Evolutionary conservation across 164 flowering plant species (phyloP).

Genomic region (Malania oleifera): DNA sequence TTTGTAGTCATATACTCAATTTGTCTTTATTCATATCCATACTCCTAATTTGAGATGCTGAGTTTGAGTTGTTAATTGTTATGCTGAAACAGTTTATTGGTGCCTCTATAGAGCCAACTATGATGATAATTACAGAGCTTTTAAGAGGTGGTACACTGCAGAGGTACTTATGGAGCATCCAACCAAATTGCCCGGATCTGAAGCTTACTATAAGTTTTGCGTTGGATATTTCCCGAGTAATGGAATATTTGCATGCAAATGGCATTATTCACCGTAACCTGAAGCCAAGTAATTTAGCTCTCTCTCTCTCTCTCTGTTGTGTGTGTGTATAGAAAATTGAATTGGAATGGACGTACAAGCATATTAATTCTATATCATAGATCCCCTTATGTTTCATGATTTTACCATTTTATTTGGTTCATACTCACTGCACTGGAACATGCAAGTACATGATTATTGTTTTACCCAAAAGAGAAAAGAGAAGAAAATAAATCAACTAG

Average conservation of each 20-base stretch:
- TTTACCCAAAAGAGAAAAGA: too few relatives aligned
- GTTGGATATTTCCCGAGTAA: neutral
- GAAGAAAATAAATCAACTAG: too few relatives aligned
- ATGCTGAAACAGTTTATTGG: neutral
- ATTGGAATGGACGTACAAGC: too few relatives aligned
- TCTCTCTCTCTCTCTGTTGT: too few relatives aligned
- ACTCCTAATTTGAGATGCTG: neutral
- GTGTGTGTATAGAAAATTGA: too few relatives aligned
- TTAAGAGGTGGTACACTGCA: slow-evolving; percentile 1
- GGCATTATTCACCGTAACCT: neutral
- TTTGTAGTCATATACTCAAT: too few relatives aligned
- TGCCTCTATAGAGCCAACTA: neutral
- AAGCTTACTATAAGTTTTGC: neutral
- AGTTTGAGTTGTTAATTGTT: neutral
- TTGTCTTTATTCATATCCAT: too few relatives aligned
- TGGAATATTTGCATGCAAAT: neutral
- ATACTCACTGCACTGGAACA: too few relatives aligned
- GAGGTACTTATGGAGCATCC: neutral
- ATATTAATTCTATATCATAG: too few relatives aligned
- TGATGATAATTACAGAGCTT: slow-evolving; percentile 1
- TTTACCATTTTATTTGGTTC: too few relatives aligned
- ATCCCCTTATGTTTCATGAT: too few relatives aligned
- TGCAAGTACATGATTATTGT: too few relatives aligned
- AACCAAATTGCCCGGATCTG: neutral
- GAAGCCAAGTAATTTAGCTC: neutral